Evolutionary conservation across 768 basidiomycete species (phyloP).

Genomic region (Rhodotorula diobovata): DNA sequence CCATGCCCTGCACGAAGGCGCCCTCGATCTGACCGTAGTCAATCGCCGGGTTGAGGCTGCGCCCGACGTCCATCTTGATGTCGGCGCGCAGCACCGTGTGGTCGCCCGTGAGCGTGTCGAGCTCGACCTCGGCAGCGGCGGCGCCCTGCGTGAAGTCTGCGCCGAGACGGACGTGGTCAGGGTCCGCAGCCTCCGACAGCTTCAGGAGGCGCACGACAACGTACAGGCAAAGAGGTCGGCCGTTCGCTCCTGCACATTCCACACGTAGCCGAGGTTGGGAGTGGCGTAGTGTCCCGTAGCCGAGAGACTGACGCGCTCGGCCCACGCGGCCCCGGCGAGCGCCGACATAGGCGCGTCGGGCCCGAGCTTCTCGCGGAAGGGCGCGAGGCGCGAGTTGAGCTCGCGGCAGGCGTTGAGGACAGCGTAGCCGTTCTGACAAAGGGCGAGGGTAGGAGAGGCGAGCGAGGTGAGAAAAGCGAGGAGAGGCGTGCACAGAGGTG

Average conservation of each 20-base stretch:
- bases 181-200: too few relatives aligned
- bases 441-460: background rate
- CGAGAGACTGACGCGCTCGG: slow-evolving; percentile 36
- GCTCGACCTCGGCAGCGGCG: slow-evolving; percentile 40
- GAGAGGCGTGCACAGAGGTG: too few relatives aligned
- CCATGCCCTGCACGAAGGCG: slow-evolving; percentile 37
- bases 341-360: slow-evolving; percentile 38
- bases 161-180: background rate
- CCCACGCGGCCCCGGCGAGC: slow-evolving; percentile 35
- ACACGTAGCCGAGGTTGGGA: slow-evolving; percentile 31
- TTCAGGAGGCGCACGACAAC: background rate
- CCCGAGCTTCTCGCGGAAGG: slow-evolving; percentile 36
- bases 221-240: slow-evolving; percentile 29
- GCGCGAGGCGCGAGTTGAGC: slow-evolving; percentile 39
- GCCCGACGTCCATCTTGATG: slow-evolving; percentile 37
- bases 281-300: slow-evolving; percentile 35
- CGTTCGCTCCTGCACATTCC: slow-evolving; percentile 17
- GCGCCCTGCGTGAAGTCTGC: slow-evolving; percentile 40
- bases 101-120: slow-evolving; percentile 42
- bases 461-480: too few relatives aligned
- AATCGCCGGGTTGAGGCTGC: slow-evolving; percentile 41
- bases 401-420: slow-evolving; percentile 42
- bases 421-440: slow-evolving; percentile 36
- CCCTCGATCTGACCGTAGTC: slow-evolving; percentile 44
- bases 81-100: slow-evolving; percentile 33